Evolutionary conservation across 805 yeast genomes (phyloP).

Genomic region (Candida cerambycidarum): DNA sequence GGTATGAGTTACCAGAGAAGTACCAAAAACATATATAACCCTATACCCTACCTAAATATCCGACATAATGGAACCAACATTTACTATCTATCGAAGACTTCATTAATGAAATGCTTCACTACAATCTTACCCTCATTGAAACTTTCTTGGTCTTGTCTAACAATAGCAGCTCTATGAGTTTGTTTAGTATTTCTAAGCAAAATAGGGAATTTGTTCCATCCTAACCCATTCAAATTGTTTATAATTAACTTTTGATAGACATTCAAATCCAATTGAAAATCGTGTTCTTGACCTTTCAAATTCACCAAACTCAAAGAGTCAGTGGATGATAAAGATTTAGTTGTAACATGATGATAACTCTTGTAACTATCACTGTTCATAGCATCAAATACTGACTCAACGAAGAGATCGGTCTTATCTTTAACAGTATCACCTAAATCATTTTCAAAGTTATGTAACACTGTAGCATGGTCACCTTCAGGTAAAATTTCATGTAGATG

Average conservation of each 20-base stretch:
- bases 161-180: slow-evolving; percentile 83
- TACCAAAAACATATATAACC: no score
- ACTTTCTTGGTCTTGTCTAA: slow-evolving; percentile 49
- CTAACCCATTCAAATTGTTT: slow-evolving; percentile 51
- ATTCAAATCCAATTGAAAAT: slow-evolving; percentile 38
- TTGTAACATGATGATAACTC: slow-evolving; percentile 9
- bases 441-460: slow-evolving; percentile 15
- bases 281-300: slow-evolving; percentile 19
- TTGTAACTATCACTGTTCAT: slow-evolving; percentile 39
- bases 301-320: slow-evolving; percentile 15
- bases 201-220: slow-evolving; percentile 73
- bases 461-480: slow-evolving; percentile 2
- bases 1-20: not conserved
- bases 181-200: slow-evolving; percentile 63
- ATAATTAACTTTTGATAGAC: slow-evolving; percentile 52
- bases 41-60: no score
- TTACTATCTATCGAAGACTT: slow-evolving; percentile 22
- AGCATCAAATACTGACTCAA: slow-evolving; percentile 64
- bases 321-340: not conserved
- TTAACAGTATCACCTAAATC: slow-evolving; percentile 37
- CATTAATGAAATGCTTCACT: slow-evolving; percentile 60
- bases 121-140: slow-evolving; percentile 72
- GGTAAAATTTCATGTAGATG: slow-evolving; percentile 23
- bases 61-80: no score
- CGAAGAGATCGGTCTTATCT: slow-evolving; percentile 62